Conservation (phyloP, 805 yeast species). For the Clavispora vitiphila region DNA sequence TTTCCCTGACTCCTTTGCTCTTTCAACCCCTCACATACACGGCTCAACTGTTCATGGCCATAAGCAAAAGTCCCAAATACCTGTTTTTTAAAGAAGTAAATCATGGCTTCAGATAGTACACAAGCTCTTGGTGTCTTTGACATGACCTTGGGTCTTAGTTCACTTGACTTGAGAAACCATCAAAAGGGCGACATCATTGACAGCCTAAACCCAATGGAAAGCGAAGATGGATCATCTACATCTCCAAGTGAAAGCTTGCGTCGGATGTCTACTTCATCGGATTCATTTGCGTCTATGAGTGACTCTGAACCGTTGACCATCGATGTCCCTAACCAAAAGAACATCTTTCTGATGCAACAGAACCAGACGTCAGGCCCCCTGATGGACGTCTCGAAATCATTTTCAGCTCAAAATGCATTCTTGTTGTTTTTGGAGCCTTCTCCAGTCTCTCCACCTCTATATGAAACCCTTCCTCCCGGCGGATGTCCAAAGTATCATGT, state of each 20-base stretch:
- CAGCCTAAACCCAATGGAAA: background rate
- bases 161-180: background rate
- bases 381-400: background rate
- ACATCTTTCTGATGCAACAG: background rate
- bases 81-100: background rate
- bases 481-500: constrained; percentile 40
- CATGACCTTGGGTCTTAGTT: background rate
- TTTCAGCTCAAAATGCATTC: constrained; percentile 8
- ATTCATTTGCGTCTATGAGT: background rate
- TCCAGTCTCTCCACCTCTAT: constrained; percentile 36
- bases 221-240: background rate
- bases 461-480: constrained; percentile 37
- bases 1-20: background rate
- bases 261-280: background rate
- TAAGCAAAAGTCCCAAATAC: background rate
- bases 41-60: background rate
- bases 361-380: background rate
- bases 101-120: background rate
- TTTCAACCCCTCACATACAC: background rate
- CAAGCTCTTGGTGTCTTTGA: background rate
- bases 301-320: background rate
- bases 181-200: background rate
- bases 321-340: background rate
- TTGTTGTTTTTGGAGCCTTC: constrained; percentile 33
- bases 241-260: background rate